Base-by-base conservation (phyloP, 768 basidiomycete species). In the Scleroderma citrinum region DNA sequence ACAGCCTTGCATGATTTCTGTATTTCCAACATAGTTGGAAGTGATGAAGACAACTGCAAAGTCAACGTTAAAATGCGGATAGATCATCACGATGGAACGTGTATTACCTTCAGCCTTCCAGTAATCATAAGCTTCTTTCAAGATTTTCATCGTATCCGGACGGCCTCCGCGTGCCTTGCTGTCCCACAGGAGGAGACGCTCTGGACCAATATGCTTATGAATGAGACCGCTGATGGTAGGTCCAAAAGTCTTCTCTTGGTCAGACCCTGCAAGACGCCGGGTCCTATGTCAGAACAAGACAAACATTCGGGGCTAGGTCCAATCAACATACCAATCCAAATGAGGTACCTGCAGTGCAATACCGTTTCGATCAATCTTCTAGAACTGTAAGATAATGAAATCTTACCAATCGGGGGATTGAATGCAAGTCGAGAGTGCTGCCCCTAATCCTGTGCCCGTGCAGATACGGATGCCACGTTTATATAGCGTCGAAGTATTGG, bases 161-260 rank as follows among this genome's bases (percentile, higher is more conserved):
- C 87, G 80, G 14, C 85, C 83, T 49, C 85, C 84, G 46, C 83
- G 76, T 52, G 69, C 64, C 65, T 85, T 89, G 54, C 80, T 82
- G 69, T 90, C 87, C 87, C 87, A 90, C 8, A 90, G 75, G 11
- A 80, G 73, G 40, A 83, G 72, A 29, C 87, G 82, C 62, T 88
- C 85, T 24, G 86, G 85, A 54, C 75, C 83, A 39, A 90, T 70
- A 60, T 87, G 77, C 53, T 77, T 75, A 56, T 79, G 77, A 56
- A 90, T 88, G 46, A 90, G 74, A 26, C 80, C 79, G 53, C 77
- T 79, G 53, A 90, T 86, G 17, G 86, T 89, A 20, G 85, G 82
- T 3, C 88, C 88, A 57, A 91, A 90, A 2, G 87, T 88, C 69
- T 83, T 87, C 65, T 86, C 85, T 66, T 89, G 86, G 59, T 89